phyloP scores from a whole-genome alignment of 768 basidiomycete genomes.

The Kwoniella sp. region DNA sequence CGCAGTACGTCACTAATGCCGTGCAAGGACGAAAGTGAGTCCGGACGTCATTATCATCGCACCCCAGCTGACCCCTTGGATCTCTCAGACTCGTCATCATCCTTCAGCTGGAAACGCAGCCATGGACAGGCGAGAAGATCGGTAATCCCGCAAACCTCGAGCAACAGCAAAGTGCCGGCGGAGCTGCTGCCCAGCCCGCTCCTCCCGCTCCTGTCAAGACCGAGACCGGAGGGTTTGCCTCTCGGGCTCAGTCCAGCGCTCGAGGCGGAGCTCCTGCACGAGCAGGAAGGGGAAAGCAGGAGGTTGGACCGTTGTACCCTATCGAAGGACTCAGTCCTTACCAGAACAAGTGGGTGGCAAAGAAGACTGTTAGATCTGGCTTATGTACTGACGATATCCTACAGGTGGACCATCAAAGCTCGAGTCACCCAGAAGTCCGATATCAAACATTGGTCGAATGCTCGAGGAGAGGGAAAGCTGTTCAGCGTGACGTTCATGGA shows the following conservation, averaged over 20 bases:
- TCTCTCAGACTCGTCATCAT: constrained; percentile 70
- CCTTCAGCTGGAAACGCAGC: constrained; percentile 52
- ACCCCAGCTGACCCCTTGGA: not conserved
- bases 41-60: too few relatives aligned
- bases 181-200: constrained; percentile 47
- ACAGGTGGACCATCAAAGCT: constrained; percentile 88
- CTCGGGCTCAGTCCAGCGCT: constrained; percentile 17
- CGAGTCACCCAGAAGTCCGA: constrained; percentile 86
- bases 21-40: constrained; percentile 80
- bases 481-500: constrained; percentile 93
- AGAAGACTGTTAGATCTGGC: not conserved
- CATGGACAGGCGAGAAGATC: constrained; percentile 60
- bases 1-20: constrained; percentile 72
- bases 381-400: not conserved
- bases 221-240: constrained; percentile 18
- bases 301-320: constrained; percentile 59
- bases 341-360: constrained; percentile 66
- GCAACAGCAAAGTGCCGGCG: constrained; percentile 48
- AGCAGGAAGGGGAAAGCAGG: constrained; percentile 21
- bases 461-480: constrained; percentile 85
- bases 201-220: constrained; percentile 39
- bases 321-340: constrained; percentile 95
- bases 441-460: constrained; percentile 82
- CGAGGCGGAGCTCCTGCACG: constrained; percentile 14
- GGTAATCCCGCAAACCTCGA: constrained; percentile 59